Evolutionary conservation across 306 rosid genomes (phyloP).

Genomic region (Acacia melanoxylon): DNA sequence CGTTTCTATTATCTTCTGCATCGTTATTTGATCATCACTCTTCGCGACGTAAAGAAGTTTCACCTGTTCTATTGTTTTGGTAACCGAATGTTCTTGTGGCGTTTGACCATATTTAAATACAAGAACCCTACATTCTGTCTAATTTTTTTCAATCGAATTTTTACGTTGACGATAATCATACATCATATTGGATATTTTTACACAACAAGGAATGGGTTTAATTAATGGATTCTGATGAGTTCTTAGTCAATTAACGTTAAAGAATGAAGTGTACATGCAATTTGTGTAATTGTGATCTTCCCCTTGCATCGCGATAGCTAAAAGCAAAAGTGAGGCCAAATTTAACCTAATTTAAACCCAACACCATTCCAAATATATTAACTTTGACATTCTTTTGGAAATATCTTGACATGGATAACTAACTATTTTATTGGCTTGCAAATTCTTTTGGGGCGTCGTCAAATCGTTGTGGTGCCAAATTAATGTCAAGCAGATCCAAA

Average conservation of each 20-base stretch:
- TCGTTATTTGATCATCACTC: not conserved
- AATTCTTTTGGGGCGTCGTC: slow-evolving; percentile 17
- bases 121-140: not conserved
- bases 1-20: not conserved
- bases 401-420: not conserved
- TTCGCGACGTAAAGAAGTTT: not conserved
- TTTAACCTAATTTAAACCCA: not conserved
- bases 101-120: not conserved
- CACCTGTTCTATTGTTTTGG: not conserved
- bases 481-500: slow-evolving; percentile 63
- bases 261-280: not conserved
- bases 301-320: no score
- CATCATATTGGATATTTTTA: no score
- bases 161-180: no score
- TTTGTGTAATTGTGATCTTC: no score
- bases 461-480: slow-evolving; percentile 12
- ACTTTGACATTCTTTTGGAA: not conserved
- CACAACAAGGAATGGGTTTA: not conserved
- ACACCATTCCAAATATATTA: not conserved
- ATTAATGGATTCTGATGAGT: not conserved
- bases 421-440: not conserved
- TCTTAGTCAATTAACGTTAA: not conserved
- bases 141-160: not conserved
- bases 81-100: no score
- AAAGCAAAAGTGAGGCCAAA: no score